phyloP scores from a whole-genome alignment of 2,329 filamentous ascomycete genomes.

The Exophiala alcalophila region DNA sequence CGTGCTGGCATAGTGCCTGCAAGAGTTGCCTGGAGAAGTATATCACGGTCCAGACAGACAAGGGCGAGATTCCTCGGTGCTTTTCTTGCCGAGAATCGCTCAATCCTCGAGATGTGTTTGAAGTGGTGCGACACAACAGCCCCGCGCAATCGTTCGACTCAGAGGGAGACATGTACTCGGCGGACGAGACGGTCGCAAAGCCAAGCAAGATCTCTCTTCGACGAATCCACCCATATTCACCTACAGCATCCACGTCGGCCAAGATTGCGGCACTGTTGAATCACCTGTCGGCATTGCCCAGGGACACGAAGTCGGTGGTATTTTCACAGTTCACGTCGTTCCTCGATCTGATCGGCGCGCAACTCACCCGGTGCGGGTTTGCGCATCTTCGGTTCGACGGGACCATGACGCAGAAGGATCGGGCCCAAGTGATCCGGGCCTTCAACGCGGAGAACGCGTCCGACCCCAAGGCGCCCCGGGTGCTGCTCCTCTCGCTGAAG shows the following conservation, averaged over 20 bases:
- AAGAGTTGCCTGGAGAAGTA: slow-evolving; percentile 89
- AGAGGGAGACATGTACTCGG: slow-evolving; percentile 37
- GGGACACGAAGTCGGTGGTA: slow-evolving; percentile 78
- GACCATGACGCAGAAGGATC: slow-evolving; percentile 78
- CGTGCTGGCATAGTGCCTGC: slow-evolving; percentile 97
- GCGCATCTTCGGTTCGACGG: slow-evolving; percentile 86
- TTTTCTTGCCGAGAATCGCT: slow-evolving; percentile 87
- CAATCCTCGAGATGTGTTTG: slow-evolving; percentile 80
- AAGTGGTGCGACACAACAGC: slow-evolving; percentile 70
- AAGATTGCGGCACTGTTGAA: slow-evolving; percentile 80
- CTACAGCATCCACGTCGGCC: slow-evolving; percentile 60
- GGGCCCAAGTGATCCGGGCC: slow-evolving; percentile 71
- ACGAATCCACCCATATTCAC: slow-evolving; percentile 62
- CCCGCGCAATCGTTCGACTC: slow-evolving; percentile 41
- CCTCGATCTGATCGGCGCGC: slow-evolving; percentile 82
- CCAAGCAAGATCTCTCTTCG: slow-evolving; percentile 57
- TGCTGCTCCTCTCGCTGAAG: slow-evolving; percentile 78
- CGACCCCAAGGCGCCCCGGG: slow-evolving; percentile 36
- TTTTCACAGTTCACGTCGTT: slow-evolving; percentile 99
- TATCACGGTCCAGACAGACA: slow-evolving; percentile 80
- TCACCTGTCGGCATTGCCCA: slow-evolving; percentile 69
- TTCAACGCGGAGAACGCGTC: slow-evolving; percentile 54
- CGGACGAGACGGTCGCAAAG: slow-evolving; percentile 36
- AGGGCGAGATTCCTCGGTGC: slow-evolving; percentile 72
- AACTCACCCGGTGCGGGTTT: slow-evolving; percentile 69